Conservation (phyloP, 345 rosid genomes). For the Acer yangbiense region DNA sequence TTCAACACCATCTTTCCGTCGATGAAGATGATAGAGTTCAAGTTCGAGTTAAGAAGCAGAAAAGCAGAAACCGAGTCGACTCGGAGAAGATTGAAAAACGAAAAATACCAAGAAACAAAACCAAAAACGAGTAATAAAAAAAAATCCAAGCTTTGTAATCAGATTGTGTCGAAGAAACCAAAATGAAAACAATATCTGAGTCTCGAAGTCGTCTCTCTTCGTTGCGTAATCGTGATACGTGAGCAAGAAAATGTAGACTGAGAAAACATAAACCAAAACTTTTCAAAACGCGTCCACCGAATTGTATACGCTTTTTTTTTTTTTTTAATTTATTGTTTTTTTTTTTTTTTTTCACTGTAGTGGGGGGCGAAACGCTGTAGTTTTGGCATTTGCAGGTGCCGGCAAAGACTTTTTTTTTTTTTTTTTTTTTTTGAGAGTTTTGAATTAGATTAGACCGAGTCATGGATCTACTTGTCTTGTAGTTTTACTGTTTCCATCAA, state of each 20-base stretch:
- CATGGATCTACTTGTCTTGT: not conserved
- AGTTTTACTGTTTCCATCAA: not conserved
- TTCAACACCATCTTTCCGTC: constrained; percentile 22
- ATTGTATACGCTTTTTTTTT: not conserved
- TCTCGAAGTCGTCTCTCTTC: not conserved
- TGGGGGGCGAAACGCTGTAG: not conserved
- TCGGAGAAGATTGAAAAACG: not conserved
- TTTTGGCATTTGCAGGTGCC: not conserved
- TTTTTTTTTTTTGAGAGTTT: too few relatives aligned
- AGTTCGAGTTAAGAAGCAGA: not conserved
- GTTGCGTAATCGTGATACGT: constrained; percentile 11
- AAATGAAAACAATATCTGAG: not conserved
- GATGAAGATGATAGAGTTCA: not conserved
- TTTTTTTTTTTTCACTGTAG: not conserved
- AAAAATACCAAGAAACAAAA: not conserved
- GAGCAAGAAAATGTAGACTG: constrained; percentile 14
- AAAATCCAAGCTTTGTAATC: not conserved
- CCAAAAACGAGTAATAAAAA: not conserved
- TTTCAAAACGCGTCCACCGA: constrained; percentile 14
- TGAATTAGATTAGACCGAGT: not conserved
- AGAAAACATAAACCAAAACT: not conserved
- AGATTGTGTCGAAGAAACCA: not conserved
- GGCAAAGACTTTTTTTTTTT: constrained; percentile 1
- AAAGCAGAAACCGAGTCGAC: not conserved
- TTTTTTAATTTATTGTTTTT: not conserved